These are phyloP conservation scores for Lagenidium sp. DNA, from an alignment of 352 stramenopile species.

Conservation along the genomic window DNA sequence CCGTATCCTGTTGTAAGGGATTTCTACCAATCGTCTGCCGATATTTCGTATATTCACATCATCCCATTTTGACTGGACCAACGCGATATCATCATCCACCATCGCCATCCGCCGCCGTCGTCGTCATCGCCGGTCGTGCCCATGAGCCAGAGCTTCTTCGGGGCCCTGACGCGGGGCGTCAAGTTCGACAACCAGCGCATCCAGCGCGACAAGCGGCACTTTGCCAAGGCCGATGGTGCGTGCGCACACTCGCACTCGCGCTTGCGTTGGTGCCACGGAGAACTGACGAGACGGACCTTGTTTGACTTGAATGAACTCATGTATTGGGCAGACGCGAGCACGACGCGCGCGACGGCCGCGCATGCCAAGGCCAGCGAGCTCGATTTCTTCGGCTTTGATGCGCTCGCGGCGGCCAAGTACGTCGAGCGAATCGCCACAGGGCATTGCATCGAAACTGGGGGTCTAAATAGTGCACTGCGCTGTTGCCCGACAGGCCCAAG, in stretches of 20 bases:
- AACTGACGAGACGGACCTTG: no score
- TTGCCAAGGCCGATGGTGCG: slow-evolving; percentile 33
- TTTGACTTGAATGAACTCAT: no score
- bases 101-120: no score
- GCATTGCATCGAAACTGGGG: no score
- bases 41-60: no score
- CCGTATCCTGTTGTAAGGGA: not conserved
- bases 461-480: no score
- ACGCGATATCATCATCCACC: not conserved
- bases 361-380: slow-evolving; percentile 32
- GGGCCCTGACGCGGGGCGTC: slow-evolving; percentile 52
- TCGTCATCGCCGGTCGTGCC: no score
- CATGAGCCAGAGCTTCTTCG: slow-evolving; percentile 47
- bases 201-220: slow-evolving; percentile 47
- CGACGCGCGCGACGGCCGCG: slow-evolving; percentile 14
- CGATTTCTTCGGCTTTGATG: slow-evolving; percentile 79
- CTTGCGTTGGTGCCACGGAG: no score
- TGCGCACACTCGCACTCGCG: no score
- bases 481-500: not conserved
- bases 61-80: not conserved
- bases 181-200: slow-evolving; percentile 56
- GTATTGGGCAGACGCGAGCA: slow-evolving; percentile 2
- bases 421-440: no score
- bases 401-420: slow-evolving; percentile 6
- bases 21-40: not conserved